These are phyloP conservation scores for Elongisporangium anandrum DNA, from an alignment of 352 stramenopile genomes.

Conservation along the genomic window DNA sequence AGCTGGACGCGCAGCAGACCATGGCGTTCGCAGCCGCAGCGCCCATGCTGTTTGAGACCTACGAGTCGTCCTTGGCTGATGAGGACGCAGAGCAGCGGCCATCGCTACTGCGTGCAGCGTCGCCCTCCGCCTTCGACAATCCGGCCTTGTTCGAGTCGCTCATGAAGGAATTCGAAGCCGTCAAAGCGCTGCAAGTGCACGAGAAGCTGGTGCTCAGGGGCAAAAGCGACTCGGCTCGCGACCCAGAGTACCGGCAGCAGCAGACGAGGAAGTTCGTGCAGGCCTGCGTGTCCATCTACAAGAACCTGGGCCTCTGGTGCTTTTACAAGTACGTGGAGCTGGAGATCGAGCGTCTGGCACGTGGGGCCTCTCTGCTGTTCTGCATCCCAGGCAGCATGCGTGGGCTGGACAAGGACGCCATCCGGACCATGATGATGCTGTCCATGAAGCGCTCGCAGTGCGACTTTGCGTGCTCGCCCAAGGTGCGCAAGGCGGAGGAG, in stretches of 20 bases:
- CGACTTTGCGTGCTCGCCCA: constrained; percentile 43
- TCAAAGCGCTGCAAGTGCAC: constrained; percentile 42
- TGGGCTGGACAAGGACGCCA: constrained; percentile 47
- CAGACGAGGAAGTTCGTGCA: constrained; percentile 49
- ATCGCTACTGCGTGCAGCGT: neutral
- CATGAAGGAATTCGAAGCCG: constrained; percentile 35
- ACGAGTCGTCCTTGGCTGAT: constrained; percentile 19
- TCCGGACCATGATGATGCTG: constrained; percentile 45
- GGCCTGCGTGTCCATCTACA: constrained; percentile 51
- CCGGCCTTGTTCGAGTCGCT: constrained; percentile 25
- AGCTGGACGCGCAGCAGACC: constrained; percentile 50
- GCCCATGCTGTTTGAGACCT: constrained; percentile 61
- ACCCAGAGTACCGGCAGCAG: constrained; percentile 41
- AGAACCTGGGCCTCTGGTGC: constrained; percentile 67
- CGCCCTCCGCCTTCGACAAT: neutral
- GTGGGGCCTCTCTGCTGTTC: constrained; percentile 46
- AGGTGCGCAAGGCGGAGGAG: constrained; percentile 53
- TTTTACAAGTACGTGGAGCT: constrained; percentile 69
- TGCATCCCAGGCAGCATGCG: constrained; percentile 49
- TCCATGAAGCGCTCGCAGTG: constrained; percentile 30
- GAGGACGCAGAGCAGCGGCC: neutral
- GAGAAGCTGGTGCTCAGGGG: constrained; percentile 49
- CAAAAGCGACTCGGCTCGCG: constrained; percentile 28
- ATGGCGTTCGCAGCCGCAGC: constrained; percentile 60
- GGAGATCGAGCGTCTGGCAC: constrained; percentile 62